Evolutionary conservation across 768 basidiomycete genomes (phyloP).

Genomic region (Dentipellis fragilis): DNA sequence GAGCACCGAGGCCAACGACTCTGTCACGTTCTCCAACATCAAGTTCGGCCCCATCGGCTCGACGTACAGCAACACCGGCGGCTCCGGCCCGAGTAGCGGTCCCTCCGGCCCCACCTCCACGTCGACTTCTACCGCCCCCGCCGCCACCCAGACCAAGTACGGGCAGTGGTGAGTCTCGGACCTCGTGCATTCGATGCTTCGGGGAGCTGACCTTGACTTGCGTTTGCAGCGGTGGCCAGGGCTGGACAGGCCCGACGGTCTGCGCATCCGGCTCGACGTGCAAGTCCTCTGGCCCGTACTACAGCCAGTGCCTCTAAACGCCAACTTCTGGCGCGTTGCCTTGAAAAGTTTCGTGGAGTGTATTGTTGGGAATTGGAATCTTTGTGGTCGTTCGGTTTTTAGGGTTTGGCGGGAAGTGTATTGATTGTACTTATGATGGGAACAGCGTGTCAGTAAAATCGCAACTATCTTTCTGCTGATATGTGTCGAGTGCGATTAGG

Average conservation of each 20-base stretch:
- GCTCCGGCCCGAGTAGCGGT: neutral
- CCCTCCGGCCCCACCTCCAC: neutral
- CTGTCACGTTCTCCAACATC: constrained; percentile 47
- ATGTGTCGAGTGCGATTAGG: too few species aligned
- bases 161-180: neutral
- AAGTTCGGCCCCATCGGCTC: constrained; percentile 39
- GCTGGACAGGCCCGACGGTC: neutral
- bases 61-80: constrained; percentile 20
- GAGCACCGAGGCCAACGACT: constrained; percentile 25
- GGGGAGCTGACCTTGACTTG: neutral
- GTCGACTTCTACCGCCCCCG: neutral
- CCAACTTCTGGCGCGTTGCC: too few species aligned
- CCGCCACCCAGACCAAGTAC: constrained; percentile 1
- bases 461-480: too few species aligned
- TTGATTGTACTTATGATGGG: too few species aligned
- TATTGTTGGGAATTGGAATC: too few species aligned
- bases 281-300: neutral
- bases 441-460: too few species aligned
- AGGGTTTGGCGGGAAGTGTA: too few species aligned
- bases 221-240: too few species aligned
- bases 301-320: neutral
- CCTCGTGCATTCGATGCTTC: neutral
- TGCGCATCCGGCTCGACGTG: neutral
- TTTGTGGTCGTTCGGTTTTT: too few species aligned
- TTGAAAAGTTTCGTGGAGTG: too few species aligned